Conservation (phyloP, 176 grass and related monocot genomes). For the Tillandsia fasciculata region DNA sequence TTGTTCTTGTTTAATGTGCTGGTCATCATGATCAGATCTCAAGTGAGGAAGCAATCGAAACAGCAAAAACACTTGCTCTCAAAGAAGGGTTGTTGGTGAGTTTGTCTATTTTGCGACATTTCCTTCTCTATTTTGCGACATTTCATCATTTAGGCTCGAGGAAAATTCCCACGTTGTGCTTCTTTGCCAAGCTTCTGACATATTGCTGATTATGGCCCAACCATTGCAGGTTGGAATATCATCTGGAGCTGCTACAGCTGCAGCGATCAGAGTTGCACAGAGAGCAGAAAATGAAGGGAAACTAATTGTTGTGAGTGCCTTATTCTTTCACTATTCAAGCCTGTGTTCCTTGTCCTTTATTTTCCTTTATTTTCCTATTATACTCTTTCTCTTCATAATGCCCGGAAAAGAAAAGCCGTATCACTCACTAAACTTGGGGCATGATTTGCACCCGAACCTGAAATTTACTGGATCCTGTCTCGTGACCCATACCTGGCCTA, state of each 20-base stretch:
- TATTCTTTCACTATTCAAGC: background rate
- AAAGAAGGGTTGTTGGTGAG: slow-evolving; percentile 81
- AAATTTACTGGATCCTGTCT: no score
- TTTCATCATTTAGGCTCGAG: slow-evolving; percentile 1
- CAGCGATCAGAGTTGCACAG: slow-evolving; percentile 55
- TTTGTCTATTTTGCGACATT: background rate
- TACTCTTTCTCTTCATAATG: no score
- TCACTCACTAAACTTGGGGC: no score
- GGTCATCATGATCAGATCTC: slow-evolving; percentile 33
- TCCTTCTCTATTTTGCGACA: background rate
- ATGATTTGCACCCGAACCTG: no score
- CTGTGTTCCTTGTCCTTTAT: no score
- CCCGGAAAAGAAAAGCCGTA: no score
- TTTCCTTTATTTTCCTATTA: no score
- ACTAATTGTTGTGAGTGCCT: slow-evolving; percentile 72
- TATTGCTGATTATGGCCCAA: slow-evolving; percentile 4
- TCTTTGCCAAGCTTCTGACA: background rate
- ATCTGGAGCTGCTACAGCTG: slow-evolving; percentile 65
- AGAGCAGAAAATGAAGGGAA: slow-evolving; percentile 78
- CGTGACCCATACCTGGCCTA: no score
- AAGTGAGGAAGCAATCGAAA: slow-evolving; percentile 82
- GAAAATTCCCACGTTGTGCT: background rate
- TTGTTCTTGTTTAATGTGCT: no score
- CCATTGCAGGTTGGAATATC: slow-evolving; percentile 68
- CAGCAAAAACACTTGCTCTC: slow-evolving; percentile 56